Evolutionary conservation across 495 filamentous ascomycete genomes (phyloP).

Genomic region (Daldinia caldariorum): DNA sequence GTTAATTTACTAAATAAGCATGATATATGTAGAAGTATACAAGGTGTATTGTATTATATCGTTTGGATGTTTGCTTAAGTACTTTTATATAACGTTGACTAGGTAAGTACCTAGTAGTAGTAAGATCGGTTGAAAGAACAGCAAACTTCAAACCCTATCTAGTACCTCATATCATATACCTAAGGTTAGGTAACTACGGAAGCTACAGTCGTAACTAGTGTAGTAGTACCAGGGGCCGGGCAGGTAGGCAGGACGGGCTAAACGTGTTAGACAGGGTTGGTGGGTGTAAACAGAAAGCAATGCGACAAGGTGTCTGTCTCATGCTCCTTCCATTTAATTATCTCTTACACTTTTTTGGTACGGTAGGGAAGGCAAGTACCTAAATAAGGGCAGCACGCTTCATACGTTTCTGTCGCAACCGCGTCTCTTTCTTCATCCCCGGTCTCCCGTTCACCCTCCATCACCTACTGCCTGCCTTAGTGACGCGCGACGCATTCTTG

Average conservation of each 20-base stretch:
- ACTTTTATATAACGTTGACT: no score
- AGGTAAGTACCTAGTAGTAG: not conserved
- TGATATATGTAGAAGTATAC: not conserved
- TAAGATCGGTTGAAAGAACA: conserved; percentile 19
- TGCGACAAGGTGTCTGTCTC: conserved; percentile 31
- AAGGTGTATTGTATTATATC: not conserved
- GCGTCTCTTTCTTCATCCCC: conserved; percentile 24
- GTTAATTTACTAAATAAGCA: no score
- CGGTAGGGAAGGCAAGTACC: conserved; percentile 23
- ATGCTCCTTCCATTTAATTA: conserved; percentile 32
- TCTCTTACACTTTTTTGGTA: conserved; percentile 7
- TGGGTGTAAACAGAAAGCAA: conserved; percentile 38
- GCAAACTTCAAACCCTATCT: not conserved
- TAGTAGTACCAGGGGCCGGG: not conserved
- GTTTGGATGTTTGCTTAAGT: not conserved
- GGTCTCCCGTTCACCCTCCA: conserved; percentile 5
- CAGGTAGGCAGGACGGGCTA: conserved; percentile 8
- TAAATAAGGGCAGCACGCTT: conserved; percentile 22
- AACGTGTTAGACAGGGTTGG: conserved; percentile 33
- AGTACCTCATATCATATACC: not conserved
- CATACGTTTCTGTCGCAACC: conserved; percentile 24
- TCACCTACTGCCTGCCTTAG: conserved; percentile 9
- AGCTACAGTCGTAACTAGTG: no score
- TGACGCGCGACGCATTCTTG: conserved; percentile 30
- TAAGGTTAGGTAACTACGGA: not conserved